Percentiles rank a stretch among this genome's conserved stretches.
Conservation (phyloP, 805 yeast genomes). For the Schizosaccharomyces pombe region DNA sequence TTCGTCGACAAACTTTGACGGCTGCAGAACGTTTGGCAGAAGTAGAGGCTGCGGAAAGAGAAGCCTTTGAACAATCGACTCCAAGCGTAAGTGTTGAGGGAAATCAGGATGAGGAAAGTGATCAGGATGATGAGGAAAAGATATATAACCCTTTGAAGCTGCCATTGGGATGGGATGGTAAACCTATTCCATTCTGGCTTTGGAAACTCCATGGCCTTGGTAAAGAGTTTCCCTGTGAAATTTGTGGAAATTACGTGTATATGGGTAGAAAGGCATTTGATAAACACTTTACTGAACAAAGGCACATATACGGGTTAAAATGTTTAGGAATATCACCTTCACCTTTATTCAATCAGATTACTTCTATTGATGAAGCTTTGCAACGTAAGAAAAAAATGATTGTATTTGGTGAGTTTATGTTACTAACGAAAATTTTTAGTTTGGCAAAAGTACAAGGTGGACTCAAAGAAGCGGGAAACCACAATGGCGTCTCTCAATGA, state of each 20-base stretch:
- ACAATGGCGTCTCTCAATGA: constrained; percentile 23
- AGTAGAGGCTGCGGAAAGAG: constrained; percentile 19
- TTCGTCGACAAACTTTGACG: constrained; percentile 44
- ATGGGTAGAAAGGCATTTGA: constrained; percentile 52
- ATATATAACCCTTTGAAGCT: constrained; percentile 29
- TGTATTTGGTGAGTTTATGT: not conserved
- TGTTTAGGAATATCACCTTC: constrained; percentile 47
- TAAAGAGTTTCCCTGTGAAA: constrained; percentile 50
- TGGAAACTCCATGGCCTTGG: constrained; percentile 74
- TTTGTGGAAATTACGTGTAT: constrained; percentile 55
- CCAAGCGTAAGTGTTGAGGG: constrained; percentile 9
- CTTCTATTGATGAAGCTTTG: constrained; percentile 42
- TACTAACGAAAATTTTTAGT: constrained; percentile 17
- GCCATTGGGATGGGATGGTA: constrained; percentile 73
- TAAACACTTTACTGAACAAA: constrained; percentile 46
- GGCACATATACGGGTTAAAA: constrained; percentile 50
- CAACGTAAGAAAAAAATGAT: constrained; percentile 7
- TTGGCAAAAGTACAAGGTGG: constrained; percentile 25
- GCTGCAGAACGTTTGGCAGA: constrained; percentile 43
- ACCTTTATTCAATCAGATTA: constrained; percentile 36
- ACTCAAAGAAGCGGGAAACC: constrained; percentile 18
- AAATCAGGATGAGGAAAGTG: constrained; percentile 13
- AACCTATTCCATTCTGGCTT: constrained; percentile 83
- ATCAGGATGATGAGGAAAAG: constrained; percentile 17
- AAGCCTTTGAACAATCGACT: constrained; percentile 8